These are phyloP conservation scores for Saccharomycopsis hybrid DNA, from an alignment of 1,139 yeast species.

Conservation along the genomic window DNA sequence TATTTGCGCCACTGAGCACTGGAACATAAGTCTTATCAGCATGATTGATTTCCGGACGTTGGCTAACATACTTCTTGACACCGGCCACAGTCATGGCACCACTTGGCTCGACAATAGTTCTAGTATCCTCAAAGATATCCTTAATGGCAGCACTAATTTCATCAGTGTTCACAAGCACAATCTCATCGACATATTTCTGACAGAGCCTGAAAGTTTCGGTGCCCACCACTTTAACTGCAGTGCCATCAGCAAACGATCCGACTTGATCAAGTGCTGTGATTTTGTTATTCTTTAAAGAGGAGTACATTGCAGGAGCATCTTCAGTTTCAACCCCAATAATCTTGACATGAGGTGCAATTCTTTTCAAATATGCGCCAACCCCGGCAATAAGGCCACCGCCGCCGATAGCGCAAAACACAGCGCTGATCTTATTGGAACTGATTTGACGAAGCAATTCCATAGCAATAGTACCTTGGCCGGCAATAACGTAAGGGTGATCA, in stretches of 20 bases:
- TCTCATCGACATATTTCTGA: conserved; percentile 76
- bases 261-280: conserved; percentile 58
- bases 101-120: conserved; percentile 92
- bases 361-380: conserved; percentile 78
- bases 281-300: conserved; percentile 54
- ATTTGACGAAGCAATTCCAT: conserved; percentile 87
- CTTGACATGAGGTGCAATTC: conserved; percentile 96
- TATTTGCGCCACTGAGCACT: conserved; percentile 90
- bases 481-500: conserved; percentile 95
- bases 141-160: conserved; percentile 97
- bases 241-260: conserved; percentile 99
- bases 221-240: conserved; percentile 91
- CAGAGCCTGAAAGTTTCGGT: conserved; percentile 86
- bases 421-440: conserved; percentile 68
- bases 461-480: conserved; percentile 99
- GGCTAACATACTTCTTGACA: conserved; percentile 67
- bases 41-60: conserved; percentile 66
- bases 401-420: conserved; percentile 89
- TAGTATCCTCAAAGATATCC: conserved; percentile 91
- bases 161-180: conserved; percentile 82
- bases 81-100: conserved; percentile 98
- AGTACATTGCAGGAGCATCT: conserved; percentile 88
- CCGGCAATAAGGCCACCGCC: conserved; percentile 98
- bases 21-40: conserved; percentile 73
- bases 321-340: conserved; percentile 92